Evolutionary conservation across 176 grass and related monocot genomes (phyloP).

Genomic region (Oryza glumipatula): DNA sequence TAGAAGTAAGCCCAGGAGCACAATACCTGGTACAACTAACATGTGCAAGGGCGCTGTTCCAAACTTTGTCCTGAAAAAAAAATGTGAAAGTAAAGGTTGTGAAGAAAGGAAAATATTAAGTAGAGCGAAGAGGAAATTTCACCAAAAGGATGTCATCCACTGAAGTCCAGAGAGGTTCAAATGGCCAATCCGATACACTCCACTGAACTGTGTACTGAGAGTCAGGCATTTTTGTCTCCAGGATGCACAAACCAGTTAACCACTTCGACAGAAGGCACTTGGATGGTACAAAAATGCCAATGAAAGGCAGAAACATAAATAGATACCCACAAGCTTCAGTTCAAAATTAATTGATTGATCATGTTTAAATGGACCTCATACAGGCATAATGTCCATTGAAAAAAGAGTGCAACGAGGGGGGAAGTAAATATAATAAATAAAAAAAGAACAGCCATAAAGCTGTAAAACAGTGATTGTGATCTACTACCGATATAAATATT

Average conservation of each 20-base stretch:
- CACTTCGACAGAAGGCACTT: neutral
- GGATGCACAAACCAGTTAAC: neutral
- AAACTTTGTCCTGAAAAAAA: constrained; percentile 32
- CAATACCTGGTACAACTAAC: neutral
- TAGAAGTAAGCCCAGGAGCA: neutral
- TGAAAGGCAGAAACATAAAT: constrained; percentile 1
- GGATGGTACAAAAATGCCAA: constrained; percentile 41
- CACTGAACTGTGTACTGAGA: neutral
- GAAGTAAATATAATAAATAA: constrained; percentile 39
- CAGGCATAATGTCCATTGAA: constrained; percentile 52
- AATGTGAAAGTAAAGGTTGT: constrained; percentile 2
- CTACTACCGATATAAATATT: constrained; percentile 66
- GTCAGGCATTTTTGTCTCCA: neutral
- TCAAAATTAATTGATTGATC: constrained; percentile 68
- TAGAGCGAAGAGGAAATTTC: neutral
- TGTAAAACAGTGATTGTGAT: constrained; percentile 45
- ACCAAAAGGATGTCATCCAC: constrained; percentile 1
- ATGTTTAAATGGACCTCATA: constrained; percentile 55
- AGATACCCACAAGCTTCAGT: neutral
- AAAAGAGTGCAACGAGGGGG: constrained; percentile 39
- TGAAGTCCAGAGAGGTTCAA: constrained; percentile 14
- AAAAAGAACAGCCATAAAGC: constrained; percentile 52
- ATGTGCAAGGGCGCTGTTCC: neutral
- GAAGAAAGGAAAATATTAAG: constrained; percentile 8
- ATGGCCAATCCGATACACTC: neutral